Conservation (phyloP, 345 rosid genomes). For the Rubroshorea leprosula region DNA sequence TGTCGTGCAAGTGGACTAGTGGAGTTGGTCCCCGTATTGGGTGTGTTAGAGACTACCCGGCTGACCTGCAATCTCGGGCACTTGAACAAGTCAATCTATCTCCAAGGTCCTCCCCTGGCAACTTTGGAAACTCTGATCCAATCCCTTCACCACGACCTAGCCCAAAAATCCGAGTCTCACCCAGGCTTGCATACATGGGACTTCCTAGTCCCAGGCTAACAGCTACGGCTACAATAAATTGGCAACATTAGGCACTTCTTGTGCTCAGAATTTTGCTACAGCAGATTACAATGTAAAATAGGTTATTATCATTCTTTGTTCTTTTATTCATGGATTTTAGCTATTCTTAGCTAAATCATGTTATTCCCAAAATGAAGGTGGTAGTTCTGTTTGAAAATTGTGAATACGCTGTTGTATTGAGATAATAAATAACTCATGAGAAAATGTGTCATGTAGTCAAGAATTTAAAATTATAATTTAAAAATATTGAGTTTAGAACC, state of each 20-base stretch:
- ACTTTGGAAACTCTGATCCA: too few relatives aligned
- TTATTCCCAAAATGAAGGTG: too few relatives aligned
- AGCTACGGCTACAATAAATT: not conserved
- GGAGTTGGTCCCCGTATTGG: constrained; percentile 70
- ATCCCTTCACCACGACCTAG: constrained; percentile 43
- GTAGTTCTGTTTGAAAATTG: too few relatives aligned
- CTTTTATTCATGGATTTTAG: constrained; percentile 1
- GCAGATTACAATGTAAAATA: constrained; percentile 1
- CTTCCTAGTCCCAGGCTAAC: constrained; percentile 38
- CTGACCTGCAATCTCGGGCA: constrained; percentile 47
- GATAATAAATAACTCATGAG: too few relatives aligned
- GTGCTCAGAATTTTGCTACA: constrained; percentile 2
- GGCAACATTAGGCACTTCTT: constrained; percentile 8
- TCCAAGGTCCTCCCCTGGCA: too few relatives aligned
- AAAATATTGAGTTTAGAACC: too few relatives aligned
- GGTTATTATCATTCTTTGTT: constrained; percentile 2
- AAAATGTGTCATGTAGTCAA: too few relatives aligned
- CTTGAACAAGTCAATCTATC: constrained; percentile 59
- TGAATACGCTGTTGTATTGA: too few relatives aligned
- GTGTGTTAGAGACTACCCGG: constrained; percentile 71
- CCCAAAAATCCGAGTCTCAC: constrained; percentile 36
- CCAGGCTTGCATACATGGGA: constrained; percentile 52
- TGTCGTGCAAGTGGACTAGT: constrained; percentile 68
- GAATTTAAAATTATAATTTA: too few relatives aligned
- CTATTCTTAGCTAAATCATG: too few relatives aligned